Base-by-base conservation (phyloP, 2,329 filamentous ascomycete species). In the Aspergillus phoenicis region DNA sequence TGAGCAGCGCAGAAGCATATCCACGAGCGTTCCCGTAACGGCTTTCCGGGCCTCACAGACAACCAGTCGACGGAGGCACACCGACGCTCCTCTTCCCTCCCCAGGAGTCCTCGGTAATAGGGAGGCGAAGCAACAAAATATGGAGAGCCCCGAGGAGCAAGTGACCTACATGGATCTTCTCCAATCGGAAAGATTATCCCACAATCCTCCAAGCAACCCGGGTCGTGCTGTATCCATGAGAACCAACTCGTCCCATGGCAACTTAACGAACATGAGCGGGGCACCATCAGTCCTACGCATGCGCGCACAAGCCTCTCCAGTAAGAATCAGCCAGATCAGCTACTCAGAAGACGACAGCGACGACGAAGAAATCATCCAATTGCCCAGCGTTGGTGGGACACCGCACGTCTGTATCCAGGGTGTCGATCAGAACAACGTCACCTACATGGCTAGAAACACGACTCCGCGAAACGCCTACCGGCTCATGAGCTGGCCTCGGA, bases 71-170 rank as follows among this genome's bases (percentile, higher is more conserved):
- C 72, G 77, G 62, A 70, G 77, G 57, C 77, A 79, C 65, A 79
- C 77, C 13, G 77, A 78, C 56, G 77, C 76, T 26, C 75, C 76
- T 17, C 68, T 70, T n/a, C 74, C 75, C 4, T 72, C 73, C 7
- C 64, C 70, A 5, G 67, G 65, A 3, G 67, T 77, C 55, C 57
- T 76, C 30, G 67, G 71, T 13, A 64, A 68, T 15, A 48, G 67
- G 22, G 58, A 64, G 22, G 47, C 62, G 8, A 60, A 55, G 11
- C 49, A 64, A 24, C 52, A 61, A 8, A 47, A 58, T 4, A 41
- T 53, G n/a, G 58, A 64, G 26, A 64, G 71, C 10, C 41, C 57
- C 15, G 57, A 62, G 20, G 64, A 73, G 17, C 65, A 64, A 33
- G 57, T 74, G 8, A 72, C 69, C 4, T 74, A 73, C 52, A 71